Percentiles rank a stretch among this genome's conserved stretches.
Conservation (phyloP, 108 stramenopile species). For the Mediolabrus comicus region DNA sequence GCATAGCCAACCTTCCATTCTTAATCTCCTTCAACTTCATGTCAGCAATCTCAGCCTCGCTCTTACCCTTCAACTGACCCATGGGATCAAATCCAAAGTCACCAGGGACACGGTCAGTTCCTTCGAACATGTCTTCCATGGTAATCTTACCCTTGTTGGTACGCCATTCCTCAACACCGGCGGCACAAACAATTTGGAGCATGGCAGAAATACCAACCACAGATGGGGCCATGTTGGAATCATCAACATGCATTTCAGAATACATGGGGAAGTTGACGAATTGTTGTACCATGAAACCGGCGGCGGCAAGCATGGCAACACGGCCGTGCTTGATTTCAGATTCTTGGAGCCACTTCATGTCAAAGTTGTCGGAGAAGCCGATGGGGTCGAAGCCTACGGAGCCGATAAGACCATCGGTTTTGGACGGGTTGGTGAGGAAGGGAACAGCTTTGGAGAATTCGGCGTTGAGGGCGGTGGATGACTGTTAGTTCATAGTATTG, state of each 20-base stretch:
- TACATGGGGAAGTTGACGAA: constrained; percentile 83
- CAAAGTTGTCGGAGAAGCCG: constrained; percentile 84
- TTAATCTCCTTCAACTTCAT: constrained; percentile 84
- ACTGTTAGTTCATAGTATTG: neutral
- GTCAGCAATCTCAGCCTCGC: constrained; percentile 58
- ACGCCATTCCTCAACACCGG: constrained; percentile 82
- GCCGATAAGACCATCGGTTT: constrained; percentile 76
- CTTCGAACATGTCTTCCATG: constrained; percentile 86
- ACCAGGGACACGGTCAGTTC: constrained; percentile 73
- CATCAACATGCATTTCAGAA: constrained; percentile 64
- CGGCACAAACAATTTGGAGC: constrained; percentile 82
- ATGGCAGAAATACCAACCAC: constrained; percentile 76
- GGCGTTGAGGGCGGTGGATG: constrained; percentile 63
- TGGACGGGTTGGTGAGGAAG: constrained; percentile 70
- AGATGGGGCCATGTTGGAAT: constrained; percentile 80
- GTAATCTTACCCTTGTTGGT: constrained; percentile 90
- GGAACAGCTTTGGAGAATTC: constrained; percentile 88
- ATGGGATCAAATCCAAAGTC: constrained; percentile 85
- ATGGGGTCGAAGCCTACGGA: constrained; percentile 94
- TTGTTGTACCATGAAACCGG: constrained; percentile 78
- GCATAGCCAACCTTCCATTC: constrained; percentile 86
- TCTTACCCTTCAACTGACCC: constrained; percentile 65
- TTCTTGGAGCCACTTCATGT: constrained; percentile 97
- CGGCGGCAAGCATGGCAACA: constrained; percentile 89
- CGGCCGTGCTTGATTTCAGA: constrained; percentile 98